Evolutionary conservation across 2,329 filamentous ascomycete species (phyloP).

Genomic region (Alternaria solani): DNA sequence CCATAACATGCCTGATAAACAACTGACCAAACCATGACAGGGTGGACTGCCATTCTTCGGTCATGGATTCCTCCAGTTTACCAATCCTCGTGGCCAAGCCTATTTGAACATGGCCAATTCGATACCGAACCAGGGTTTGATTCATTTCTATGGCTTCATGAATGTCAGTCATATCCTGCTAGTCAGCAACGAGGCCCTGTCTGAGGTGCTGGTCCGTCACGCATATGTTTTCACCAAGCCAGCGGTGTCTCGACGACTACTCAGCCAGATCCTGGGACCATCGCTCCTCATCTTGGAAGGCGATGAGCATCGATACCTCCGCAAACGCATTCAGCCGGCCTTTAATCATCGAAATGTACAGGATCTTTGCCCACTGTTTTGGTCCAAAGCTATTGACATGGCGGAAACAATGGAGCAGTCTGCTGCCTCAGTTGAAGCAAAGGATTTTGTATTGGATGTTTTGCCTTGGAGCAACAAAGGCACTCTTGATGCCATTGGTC

Average conservation of each 20-base stretch:
- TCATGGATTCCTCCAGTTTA: conserved; percentile 5
- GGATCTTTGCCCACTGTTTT: background rate
- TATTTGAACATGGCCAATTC: conserved; percentile 3
- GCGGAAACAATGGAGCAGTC: background rate
- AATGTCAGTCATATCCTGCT: background rate
- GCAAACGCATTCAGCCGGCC: background rate
- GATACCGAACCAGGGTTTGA: conserved; percentile 1
- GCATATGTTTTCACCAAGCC: background rate
- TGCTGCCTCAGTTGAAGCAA: background rate
- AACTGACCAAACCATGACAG: background rate
- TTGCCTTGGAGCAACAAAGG: background rate
- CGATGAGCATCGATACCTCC: conserved; percentile 1
- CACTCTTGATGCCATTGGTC: conserved; percentile 1
- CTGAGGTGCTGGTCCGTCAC: conserved; percentile 5
- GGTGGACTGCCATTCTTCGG: conserved; percentile 1
- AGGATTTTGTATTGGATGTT: background rate
- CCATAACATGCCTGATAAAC: background rate
- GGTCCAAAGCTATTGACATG: conserved; percentile 10
- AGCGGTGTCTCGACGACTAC: background rate
- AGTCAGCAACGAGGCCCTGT: background rate
- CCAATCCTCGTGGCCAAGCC: conserved; percentile 2
- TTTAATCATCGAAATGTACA: background rate
- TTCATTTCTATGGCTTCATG: conserved; percentile 2
- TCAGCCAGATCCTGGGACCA: background rate
- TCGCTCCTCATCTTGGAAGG: conserved; percentile 4